Evolutionary conservation across 768 basidiomycete species (phyloP).

Genomic region (Russula emetica): DNA sequence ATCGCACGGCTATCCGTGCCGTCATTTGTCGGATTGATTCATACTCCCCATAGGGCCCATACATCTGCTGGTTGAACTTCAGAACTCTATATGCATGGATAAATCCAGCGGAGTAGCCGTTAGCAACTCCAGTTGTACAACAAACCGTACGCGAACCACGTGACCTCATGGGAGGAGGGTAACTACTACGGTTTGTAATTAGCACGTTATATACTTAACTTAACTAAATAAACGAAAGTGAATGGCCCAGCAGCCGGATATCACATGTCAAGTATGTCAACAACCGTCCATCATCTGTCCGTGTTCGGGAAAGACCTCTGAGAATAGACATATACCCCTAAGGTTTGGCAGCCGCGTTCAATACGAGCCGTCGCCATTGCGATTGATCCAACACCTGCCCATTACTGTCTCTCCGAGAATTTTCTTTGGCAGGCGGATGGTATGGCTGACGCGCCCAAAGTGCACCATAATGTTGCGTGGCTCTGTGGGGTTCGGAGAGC

Average conservation of each 20-base stretch:
- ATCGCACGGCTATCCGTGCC: too few species aligned
- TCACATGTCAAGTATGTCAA: background rate
- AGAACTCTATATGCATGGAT: too few species aligned
- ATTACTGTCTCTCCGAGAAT: background rate
- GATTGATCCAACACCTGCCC: slow-evolving; percentile 9
- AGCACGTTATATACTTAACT: too few species aligned
- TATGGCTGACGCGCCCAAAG: background rate
- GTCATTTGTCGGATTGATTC: too few species aligned
- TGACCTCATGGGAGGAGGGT: too few species aligned
- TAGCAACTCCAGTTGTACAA: too few species aligned
- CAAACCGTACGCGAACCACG: too few species aligned
- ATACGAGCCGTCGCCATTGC: slow-evolving; percentile 21
- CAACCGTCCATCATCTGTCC: background rate
- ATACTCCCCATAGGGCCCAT: too few species aligned
- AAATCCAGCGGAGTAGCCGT: too few species aligned
- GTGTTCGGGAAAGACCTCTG: background rate
- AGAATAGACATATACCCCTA: background rate
- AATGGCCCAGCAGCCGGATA: background rate
- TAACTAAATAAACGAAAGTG: background rate
- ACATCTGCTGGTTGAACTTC: too few species aligned
- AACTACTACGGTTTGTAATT: too few species aligned
- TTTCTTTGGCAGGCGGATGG: background rate
- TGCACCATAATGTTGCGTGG: background rate
- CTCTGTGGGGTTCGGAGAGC: background rate
- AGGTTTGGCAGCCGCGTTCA: slow-evolving; percentile 10